These are phyloP conservation scores for Beta vulgaris DNA, from an alignment of 148 eudicot genomes.

Conservation along the genomic window DNA sequence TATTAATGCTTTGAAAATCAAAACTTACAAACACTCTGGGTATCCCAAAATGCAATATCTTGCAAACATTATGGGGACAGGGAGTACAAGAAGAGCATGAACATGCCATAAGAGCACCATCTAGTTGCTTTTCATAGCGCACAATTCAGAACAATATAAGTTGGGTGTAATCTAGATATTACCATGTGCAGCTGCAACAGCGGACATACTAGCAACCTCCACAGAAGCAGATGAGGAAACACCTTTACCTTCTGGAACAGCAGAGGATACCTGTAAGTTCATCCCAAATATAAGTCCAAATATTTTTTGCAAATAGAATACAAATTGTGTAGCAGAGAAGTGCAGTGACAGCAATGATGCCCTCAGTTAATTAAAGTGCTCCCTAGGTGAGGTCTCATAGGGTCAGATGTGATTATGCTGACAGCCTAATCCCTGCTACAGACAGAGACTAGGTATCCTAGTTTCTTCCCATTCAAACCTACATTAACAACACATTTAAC, in stretches of 20 bases:
- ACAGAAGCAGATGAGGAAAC: conserved; percentile 98
- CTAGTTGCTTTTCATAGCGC: neutral
- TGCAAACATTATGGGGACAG: neutral
- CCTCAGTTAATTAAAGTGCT: conserved; percentile 6
- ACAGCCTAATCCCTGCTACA: neutral
- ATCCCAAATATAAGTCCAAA: conserved; percentile 5
- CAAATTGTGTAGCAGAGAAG: neutral
- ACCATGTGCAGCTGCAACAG: conserved; percentile 98
- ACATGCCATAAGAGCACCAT: neutral
- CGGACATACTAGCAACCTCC: conserved; percentile 99
- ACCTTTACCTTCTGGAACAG: conserved; percentile 99
- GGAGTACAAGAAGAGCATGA: neutral
- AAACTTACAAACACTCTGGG: neutral
- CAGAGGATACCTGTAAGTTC: conserved; percentile 79
- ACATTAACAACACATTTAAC: neutral
- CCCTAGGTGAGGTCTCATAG: neutral
- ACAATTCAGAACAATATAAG: neutral
- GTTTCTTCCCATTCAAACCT: neutral
- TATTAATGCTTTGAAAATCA: neutral
- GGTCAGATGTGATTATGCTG: conserved; percentile 5
- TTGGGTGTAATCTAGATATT: conserved; percentile 7
- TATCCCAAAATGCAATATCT: neutral
- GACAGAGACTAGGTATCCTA: neutral
- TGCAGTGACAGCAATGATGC: neutral
- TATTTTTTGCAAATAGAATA: neutral